A percentile compares a stretch with the other conserved stretches of the same genome.
phyloP scores from a whole-genome alignment of 2,329 filamentous ascomycete genomes.

The Zymoseptoria brevis region DNA sequence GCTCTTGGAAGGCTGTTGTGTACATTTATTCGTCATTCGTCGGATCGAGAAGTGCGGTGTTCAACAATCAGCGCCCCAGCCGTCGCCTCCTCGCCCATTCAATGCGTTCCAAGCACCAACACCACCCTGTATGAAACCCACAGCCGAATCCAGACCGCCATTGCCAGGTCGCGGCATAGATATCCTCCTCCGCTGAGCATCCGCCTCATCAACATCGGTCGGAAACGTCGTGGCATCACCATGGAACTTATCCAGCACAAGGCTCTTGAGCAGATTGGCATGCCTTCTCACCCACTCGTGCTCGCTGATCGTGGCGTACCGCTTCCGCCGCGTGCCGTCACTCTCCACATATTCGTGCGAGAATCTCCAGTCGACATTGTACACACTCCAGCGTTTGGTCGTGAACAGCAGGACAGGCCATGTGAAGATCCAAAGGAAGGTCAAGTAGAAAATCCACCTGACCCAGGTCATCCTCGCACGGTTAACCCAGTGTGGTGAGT shows the following conservation, averaged over 20 bases:
- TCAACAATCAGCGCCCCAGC: slow-evolving; percentile 17
- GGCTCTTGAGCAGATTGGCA: slow-evolving; percentile 51
- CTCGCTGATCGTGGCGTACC: slow-evolving; percentile 45
- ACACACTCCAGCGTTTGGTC: slow-evolving; percentile 60
- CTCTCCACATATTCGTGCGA: slow-evolving; percentile 29
- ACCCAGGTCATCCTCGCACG: slow-evolving; percentile 61
- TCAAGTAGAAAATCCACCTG: slow-evolving; percentile 56
- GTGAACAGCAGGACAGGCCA: slow-evolving; percentile 64
- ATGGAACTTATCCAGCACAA: slow-evolving; percentile 52
- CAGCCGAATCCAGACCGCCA: slow-evolving; percentile 18
- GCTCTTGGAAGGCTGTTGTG: too few relatives aligned
- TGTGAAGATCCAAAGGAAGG: slow-evolving; percentile 59
- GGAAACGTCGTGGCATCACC: slow-evolving; percentile 29
- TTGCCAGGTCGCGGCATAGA: slow-evolving; percentile 16
- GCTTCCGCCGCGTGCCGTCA: slow-evolving; percentile 27
- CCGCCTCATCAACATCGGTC: slow-evolving; percentile 35
- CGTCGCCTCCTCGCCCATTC: slow-evolving; percentile 10
- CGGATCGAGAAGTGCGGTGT: background rate
- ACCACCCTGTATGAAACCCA: slow-evolving; percentile 20
- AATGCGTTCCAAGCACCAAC: slow-evolving; percentile 20
- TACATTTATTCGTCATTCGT: background rate
- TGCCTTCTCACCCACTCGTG: slow-evolving; percentile 56
- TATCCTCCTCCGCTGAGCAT: slow-evolving; percentile 28
- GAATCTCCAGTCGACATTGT: slow-evolving; percentile 57
- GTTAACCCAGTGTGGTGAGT: slow-evolving; percentile 56